Base-by-base conservation (phyloP, 164 flowering plant species). In the Kingdonia uniflora region DNA sequence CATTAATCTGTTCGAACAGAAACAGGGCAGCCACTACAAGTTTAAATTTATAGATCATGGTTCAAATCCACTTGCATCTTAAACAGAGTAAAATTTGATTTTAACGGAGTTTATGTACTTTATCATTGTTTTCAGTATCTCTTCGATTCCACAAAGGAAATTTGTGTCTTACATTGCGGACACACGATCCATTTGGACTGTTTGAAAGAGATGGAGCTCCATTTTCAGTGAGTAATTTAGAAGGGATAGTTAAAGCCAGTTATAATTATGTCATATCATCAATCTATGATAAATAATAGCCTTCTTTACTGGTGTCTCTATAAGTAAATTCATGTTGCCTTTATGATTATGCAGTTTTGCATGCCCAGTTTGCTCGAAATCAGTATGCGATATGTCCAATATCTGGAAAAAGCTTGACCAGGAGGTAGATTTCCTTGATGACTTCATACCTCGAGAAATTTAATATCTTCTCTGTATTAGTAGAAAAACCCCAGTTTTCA, bases 151-250 rank as follows among this genome's bases (percentile, higher is more conserved):
- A 73, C 62, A 49, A 81, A 74, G 56, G 87, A 75, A 14, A 72
- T 79, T 14, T 78, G 80, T 33, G 90, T 82, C 25, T 66, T 89
- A 49, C 77, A 58, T 4, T 85, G 95, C 43, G 97, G 95, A 2
- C 97, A 89, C 56, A 89, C 95, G 0, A 71, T 85, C 33, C 97
- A 89, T 72, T 58, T 77, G 60, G 83, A 79, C n/a, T 89, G 95
- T 55, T 66, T 80, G 45, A 74, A 73, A 54, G 86, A 85, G 70
- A 85, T 89, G 92, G 67, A 71, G 69, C 66, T 29, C 6, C 95
- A 83, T 61, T 66, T 54, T 49, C 74, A 73, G 97, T 89, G 68
- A 69, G 79, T 50, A 49, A 29, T 8, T 8, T 29, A 29, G 8
- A 29, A 29, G 35, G 8, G 8, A 3, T 29, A 29, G 6, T 3